Base-by-base conservation (phyloP, 2,329 filamentous ascomycete genomes). In the Sarocladium kiliense region DNA sequence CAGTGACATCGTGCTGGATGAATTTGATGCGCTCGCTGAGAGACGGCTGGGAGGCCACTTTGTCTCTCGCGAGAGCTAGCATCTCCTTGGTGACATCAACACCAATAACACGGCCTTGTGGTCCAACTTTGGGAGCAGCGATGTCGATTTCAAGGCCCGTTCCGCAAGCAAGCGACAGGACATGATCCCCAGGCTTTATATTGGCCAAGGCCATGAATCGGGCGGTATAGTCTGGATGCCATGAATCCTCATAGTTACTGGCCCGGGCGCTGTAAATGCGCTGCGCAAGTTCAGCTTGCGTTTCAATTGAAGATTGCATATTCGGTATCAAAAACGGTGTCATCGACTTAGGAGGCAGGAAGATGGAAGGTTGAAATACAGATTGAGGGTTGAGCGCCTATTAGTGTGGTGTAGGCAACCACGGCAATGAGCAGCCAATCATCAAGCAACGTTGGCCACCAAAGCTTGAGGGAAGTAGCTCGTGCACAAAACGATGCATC, bases 111-210 rank as follows among this genome's bases (percentile, higher is more conserved):
- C 55, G 47, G 9, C 66, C 70, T 2, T 58, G 41, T 1, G 61
- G 59, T 10, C 65, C 64, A 10, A 68, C 60, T 3, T 27, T 37
- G 2, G 63, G 60, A 1, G 65, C 66, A n/a, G 66, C 64, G 16
- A 65, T 59, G 53, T 66, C 64, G 7, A 62, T 59, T 19, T 69
- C 67, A 2, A 70, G 59, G 4, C 67, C 68, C 11, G 68, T 71
- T n/a, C 69, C 69, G 56, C 68, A 71, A 27, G 63, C 66, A n/a
- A 69, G 63, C 30, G 62, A 59, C 3, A 71, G 65, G 23, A 70
- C 57, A 21, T 56, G 60, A 37, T 69, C 57, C n/a, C 66, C 63
- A 0, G 61, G 47, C 14, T 57, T 54, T 16, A 68, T 42, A 5
- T 62, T 57, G 2, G 61, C 59, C 12, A 66, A 26, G 6, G 59